These are phyloP conservation scores for Cercophora newfieldiana DNA, from an alignment of 495 filamentous ascomycete species.

Conservation along the genomic window DNA sequence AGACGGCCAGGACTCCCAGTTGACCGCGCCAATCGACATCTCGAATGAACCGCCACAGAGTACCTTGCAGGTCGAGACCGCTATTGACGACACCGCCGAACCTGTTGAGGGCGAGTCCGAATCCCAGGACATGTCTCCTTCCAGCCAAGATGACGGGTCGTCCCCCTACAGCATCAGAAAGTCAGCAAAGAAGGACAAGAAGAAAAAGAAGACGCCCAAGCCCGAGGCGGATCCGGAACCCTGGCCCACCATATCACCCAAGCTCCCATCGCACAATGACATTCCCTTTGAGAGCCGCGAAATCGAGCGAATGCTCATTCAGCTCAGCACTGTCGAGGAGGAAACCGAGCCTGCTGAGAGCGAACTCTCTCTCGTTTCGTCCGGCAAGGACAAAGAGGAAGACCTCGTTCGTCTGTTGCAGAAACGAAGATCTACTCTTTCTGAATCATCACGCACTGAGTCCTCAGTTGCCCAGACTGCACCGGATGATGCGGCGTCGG, in stretches of 20 bases:
- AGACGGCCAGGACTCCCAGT: constrained; percentile 4
- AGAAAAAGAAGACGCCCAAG: constrained; percentile 31
- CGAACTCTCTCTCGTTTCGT: constrained; percentile 20
- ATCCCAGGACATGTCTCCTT: constrained; percentile 19
- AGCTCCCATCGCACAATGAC: constrained; percentile 14
- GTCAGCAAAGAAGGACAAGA: constrained; percentile 21
- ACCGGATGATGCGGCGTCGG: not conserved
- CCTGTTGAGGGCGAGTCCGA: constrained; percentile 6
- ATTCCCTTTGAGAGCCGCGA: constrained; percentile 21
- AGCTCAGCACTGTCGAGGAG: constrained; percentile 35
- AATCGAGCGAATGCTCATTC: constrained; percentile 24
- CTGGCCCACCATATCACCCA: constrained; percentile 26
- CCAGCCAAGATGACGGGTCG: constrained; percentile 17
- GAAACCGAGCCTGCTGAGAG: constrained; percentile 25
- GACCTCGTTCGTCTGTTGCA: not conserved
- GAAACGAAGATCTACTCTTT: constrained; percentile 12
- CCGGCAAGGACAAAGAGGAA: constrained; percentile 4
- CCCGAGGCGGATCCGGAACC: constrained; percentile 19
- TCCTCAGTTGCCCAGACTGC: not conserved
- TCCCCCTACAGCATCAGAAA: constrained; percentile 31
- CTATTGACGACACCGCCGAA: not conserved
- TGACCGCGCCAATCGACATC: constrained; percentile 5
- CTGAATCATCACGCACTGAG: constrained; percentile 15
- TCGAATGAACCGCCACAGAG: constrained; percentile 14
- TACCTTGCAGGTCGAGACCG: constrained; percentile 12